These are phyloP conservation scores for Saccharomycopsis fermentans DNA, from an alignment of 805 yeast genomes.

Conservation along the genomic window DNA sequence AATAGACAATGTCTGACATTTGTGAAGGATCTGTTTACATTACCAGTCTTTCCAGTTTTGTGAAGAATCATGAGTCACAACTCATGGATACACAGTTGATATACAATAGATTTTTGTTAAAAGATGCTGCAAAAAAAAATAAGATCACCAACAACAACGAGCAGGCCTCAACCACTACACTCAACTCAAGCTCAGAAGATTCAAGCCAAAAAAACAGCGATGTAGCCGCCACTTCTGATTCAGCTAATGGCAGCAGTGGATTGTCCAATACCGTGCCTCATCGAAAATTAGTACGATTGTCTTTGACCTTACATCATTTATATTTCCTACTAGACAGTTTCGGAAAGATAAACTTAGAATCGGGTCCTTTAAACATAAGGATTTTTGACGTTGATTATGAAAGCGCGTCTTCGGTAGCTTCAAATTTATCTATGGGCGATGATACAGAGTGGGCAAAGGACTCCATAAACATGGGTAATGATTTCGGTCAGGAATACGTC, in stretches of 20 bases:
- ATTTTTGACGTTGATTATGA: conserved; percentile 40
- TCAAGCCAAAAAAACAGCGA: neutral
- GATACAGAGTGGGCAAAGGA: neutral
- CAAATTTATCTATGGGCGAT: neutral
- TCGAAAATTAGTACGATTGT: conserved; percentile 43
- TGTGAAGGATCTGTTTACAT: conserved; percentile 51
- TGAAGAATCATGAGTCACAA: conserved; percentile 46
- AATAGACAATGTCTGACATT: conserved; percentile 9
- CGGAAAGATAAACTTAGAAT: conserved; percentile 35
- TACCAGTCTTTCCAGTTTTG: conserved; percentile 42
- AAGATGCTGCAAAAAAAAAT: conserved; percentile 16
- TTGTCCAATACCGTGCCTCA: neutral
- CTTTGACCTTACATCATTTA: conserved; percentile 52
- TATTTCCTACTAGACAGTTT: conserved; percentile 52
- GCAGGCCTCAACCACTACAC: neutral
- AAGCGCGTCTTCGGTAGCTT: neutral
- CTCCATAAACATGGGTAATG: neutral
- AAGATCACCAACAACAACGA: conserved; percentile 4
- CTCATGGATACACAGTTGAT: conserved; percentile 49
- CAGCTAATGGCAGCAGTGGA: neutral
- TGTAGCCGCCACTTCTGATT: neutral
- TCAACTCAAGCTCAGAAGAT: neutral
- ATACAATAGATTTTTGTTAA: conserved; percentile 31
- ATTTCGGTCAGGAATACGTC: conserved; percentile 15
- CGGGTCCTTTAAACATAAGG: conserved; percentile 54